A percentile compares a stretch with the other conserved stretches of the same genome.
Evolutionary conservation across 2,329 filamentous ascomycete genomes (phyloP).

Genomic region (Penicillium sp.): DNA sequence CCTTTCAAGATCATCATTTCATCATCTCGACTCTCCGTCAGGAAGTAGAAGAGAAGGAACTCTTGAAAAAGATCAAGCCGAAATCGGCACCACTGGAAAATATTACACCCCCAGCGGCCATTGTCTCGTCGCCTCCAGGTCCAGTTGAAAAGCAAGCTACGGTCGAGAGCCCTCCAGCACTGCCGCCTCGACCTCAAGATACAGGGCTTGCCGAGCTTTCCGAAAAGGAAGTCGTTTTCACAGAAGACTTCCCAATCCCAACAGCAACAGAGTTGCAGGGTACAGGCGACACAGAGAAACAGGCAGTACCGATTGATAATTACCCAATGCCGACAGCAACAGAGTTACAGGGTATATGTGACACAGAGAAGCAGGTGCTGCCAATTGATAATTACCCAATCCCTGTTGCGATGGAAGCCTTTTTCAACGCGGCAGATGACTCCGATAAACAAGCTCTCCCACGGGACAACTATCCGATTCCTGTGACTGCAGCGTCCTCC

Average conservation of each 20-base stretch:
- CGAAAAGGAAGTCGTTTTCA: slow-evolving; percentile 9
- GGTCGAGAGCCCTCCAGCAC: not conserved
- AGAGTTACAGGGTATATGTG: not conserved
- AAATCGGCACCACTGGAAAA: not conserved
- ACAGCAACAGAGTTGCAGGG: not conserved
- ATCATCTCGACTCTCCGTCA: slow-evolving; percentile 15
- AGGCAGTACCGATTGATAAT: slow-evolving; percentile 10
- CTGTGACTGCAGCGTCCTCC: slow-evolving; percentile 1
- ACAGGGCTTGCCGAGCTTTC: not conserved
- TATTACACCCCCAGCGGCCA: not conserved
- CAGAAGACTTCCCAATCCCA: not conserved
- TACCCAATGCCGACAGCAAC: slow-evolving; percentile 13
- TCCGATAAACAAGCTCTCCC: slow-evolving; percentile 13
- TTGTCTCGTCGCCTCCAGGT: not conserved
- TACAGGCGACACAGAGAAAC: not conserved
- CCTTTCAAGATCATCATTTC: slow-evolving; percentile 11
- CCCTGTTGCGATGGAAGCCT: slow-evolving; percentile 11
- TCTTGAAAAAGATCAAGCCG: slow-evolving; percentile 2
- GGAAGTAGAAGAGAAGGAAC: slow-evolving; percentile 6
- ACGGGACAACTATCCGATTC: slow-evolving; percentile 7
- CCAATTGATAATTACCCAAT: slow-evolving; percentile 17
- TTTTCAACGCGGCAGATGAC: slow-evolving; percentile 4
- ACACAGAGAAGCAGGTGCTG: slow-evolving; percentile 6
- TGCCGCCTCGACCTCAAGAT: not conserved
- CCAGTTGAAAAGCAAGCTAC: not conserved